Evolutionary conservation across 2,329 filamentous ascomycete genomes (phyloP), one percentile per base, ranked within the genome.

Genomic region (Colletotrichum lentis): DNA sequence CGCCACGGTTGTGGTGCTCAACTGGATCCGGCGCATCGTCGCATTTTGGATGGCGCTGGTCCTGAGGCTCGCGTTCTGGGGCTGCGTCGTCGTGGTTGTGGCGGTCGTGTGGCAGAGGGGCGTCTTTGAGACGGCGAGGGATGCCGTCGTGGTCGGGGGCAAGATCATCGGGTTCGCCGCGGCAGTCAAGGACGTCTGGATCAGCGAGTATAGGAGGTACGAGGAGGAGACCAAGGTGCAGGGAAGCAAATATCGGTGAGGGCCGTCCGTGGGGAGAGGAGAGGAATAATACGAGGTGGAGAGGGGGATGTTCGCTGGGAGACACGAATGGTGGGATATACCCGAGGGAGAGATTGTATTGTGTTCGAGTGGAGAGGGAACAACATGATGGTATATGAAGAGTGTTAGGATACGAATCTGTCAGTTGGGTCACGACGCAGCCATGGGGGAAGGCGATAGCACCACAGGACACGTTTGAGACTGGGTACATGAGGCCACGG

Each of bases 21-120:
- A 90, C 76, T 90, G 91, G 81, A 81, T 93, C 20, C 88, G 89
- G 69, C 86, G 92, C 69, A 80, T 93, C 22, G 83, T 97, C 66
- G 81, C 93, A 75, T 96, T 90, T 81, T 93, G 93, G 88, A 86
- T 93, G 60, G 82, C 86, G n/a, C 75, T 97, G 63, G 83, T 84
- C 12, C 77, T 92, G 70, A 80, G 85, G 27, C 72, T 93, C 49
- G 77, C 86, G 1, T 88, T 93, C 71, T 96, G 89, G 88, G 85
- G 84, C 1, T 76, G 81, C 2, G 72, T 94, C 2, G 79, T 84
- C 5, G 82, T 83, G 0, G 49, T 88, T 0, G 82, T 83, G 0
- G 80, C 88, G 20, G 83, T 85, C 69, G 82, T 90, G 3, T 91
- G 85, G 77, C 88, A 89, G 74, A 82, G 92, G 2, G 90, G 93